A percentile compares a stretch with the other conserved stretches of the same genome.
phyloP scores from a whole-genome alignment of 768 basidiomycete genomes.

The Lactarius hatsudake region DNA sequence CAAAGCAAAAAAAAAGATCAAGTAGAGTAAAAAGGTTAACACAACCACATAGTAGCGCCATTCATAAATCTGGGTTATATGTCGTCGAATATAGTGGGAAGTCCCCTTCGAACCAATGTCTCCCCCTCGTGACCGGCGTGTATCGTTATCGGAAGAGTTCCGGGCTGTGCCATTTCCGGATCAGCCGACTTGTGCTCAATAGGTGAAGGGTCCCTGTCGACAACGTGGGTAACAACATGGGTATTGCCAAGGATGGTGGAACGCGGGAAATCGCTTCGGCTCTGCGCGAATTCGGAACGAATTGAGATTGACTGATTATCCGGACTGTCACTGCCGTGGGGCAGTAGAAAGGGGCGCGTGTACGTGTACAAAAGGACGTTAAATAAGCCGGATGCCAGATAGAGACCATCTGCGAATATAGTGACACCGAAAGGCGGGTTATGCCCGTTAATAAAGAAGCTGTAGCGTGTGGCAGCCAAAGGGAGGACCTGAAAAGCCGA shows the following conservation, averaged over 20 bases:
- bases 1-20: no score
- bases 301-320: not conserved
- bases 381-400: conserved; percentile 44
- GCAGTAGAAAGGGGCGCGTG: conserved; percentile 42
- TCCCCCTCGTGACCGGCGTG: not conserved
- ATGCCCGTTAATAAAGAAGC: conserved; percentile 32
- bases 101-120: not conserved
- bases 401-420: conserved; percentile 42
- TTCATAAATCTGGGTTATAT: not conserved
- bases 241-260: not conserved
- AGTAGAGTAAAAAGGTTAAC: no score
- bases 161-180: not conserved
- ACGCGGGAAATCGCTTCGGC: not conserved
- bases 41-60: no score
- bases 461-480: conserved; percentile 43
- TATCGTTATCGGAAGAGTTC: not conserved
- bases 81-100: not conserved
- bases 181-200: not conserved
- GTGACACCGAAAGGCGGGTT: conserved; percentile 38
- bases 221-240: not conserved
- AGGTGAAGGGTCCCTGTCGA: not conserved
- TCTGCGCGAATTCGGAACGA: not conserved
- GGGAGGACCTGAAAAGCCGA: conserved; percentile 36
- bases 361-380: conserved; percentile 41
- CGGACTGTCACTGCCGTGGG: conserved; percentile 17